Base-by-base conservation (phyloP, 345 rosid species). In the Aquilaria yunnanensis region DNA sequence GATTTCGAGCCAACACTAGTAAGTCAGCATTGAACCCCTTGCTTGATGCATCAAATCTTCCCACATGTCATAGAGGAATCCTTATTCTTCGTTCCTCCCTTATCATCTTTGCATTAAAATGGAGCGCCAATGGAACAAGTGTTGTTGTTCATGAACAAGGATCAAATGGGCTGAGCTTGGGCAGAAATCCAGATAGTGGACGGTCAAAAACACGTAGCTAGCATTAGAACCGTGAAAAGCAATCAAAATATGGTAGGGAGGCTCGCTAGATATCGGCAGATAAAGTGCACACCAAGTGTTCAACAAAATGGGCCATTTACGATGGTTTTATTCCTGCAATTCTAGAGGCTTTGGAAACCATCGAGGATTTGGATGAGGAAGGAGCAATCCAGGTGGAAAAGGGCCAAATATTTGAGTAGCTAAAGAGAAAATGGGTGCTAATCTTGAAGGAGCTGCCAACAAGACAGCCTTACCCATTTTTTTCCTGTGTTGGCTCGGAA, bases 341-440 rank as follows among this genome's bases (percentile, higher is more conserved):
- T 70, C 61, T 90, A 32, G 73, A 74, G 52, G 90, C 97, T 47
- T 69, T 90, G 57, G 94, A 88, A 57, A 58, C 71, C 9, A 29
- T 78, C 63, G 68, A 76, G 49, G 83, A 85, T 72, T 71, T 93
- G 71, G 97, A 81, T 32, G 80, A 77, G 57, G 97, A 93, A 90
- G 79, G 96, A 86, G 84, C 97, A 90, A 70, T 68, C 60, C 16
- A 67, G 71, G 49, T 93, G 96, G 98, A 83, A 88, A 71, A 79
- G 98, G 61, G 97, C 97, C 4, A 85, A 77, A 93, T 93, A 66
- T 93, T 93, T 31, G 82, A 86, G 71, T 93, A 92, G 90, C 83
- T 93, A 71, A 88, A 88, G 77, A 70, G 77, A 4, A 85, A 82
- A 46, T 16, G 81, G 75, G 1, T 85, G 89, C 57, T 81, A 83